Conservation (phyloP, 331 rosid genomes). For the Cucumis variabilis region DNA sequence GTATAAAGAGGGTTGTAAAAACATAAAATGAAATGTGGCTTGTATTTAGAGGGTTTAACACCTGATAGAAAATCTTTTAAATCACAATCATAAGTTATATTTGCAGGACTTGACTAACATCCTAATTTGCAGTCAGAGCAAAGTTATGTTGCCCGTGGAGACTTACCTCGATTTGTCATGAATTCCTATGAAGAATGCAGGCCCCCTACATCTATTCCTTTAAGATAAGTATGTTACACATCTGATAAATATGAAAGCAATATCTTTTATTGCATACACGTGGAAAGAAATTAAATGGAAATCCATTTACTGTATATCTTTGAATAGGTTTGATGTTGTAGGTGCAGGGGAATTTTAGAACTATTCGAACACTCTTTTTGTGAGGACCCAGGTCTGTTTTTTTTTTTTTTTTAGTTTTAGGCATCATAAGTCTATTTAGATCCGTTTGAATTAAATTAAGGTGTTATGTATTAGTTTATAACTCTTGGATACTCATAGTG, state of each 20-base stretch:
- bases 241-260: not conserved
- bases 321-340: constrained; percentile 89
- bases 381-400: too few relatives aligned
- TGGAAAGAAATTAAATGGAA: not conserved
- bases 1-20: too few relatives aligned
- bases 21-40: constrained; percentile 6
- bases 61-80: constrained; percentile 23
- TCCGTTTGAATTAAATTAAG: too few relatives aligned
- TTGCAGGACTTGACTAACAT: constrained; percentile 92
- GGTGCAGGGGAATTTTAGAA: constrained; percentile 99
- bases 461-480: too few relatives aligned
- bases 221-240: constrained; percentile 79
- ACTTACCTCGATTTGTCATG: constrained; percentile 95
- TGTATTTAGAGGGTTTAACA: too few relatives aligned
- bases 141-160: constrained; percentile 73
- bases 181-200: constrained; percentile 96
- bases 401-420: too few relatives aligned
- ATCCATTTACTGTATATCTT: constrained; percentile 34
- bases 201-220: constrained; percentile 93
- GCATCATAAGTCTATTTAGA: too few relatives aligned
- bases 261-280: not conserved
- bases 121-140: constrained; percentile 74
- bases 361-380: too few relatives aligned
- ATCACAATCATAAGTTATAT: constrained; percentile 24
- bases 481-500: too few relatives aligned